Conservation (phyloP, 2,329 filamentous ascomycete genomes). For the Coniochaeta hoffmannii region DNA sequence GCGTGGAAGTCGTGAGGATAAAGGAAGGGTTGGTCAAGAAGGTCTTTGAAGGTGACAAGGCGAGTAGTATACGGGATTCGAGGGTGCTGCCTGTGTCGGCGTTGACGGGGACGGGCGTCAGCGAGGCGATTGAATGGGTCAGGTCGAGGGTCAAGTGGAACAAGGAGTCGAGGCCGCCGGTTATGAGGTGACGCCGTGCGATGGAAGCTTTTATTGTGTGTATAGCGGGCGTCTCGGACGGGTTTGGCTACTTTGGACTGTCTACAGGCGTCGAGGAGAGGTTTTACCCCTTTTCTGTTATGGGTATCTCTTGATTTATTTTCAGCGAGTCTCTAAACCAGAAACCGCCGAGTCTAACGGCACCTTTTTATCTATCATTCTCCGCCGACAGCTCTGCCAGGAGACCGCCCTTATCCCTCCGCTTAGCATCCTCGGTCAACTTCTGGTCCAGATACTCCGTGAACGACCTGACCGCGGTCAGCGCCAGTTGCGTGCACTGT, state of each 20-base stretch:
- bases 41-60: slow-evolving; percentile 92
- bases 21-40: slow-evolving; percentile 94
- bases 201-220: not conserved
- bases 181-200: slow-evolving; percentile 66
- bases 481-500: slow-evolving; percentile 65
- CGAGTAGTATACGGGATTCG: slow-evolving; percentile 77
- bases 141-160: slow-evolving; percentile 92
- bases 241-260: not conserved
- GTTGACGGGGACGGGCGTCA: slow-evolving; percentile 79
- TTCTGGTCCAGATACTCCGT: slow-evolving; percentile 64
- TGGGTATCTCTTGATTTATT: slow-evolving; percentile 27
- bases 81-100: slow-evolving; percentile 87
- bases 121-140: slow-evolving; percentile 96
- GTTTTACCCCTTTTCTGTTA: slow-evolving; percentile 6
- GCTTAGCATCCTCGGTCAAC: slow-evolving; percentile 70
- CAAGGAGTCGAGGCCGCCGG: slow-evolving; percentile 82
- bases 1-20: slow-evolving; percentile 92
- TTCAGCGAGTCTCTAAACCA: slow-evolving; percentile 3
- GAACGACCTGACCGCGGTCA: slow-evolving; percentile 75
- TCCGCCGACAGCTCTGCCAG: slow-evolving; percentile 73
- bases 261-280: not conserved
- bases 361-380: slow-evolving; percentile 61
- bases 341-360: slow-evolving; percentile 3
- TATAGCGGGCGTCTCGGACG: not conserved
- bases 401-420: slow-evolving; percentile 70